phyloP scores from a whole-genome alignment of 1,284 basidiomycete genomes.

The Ustilago crameri region DNA sequence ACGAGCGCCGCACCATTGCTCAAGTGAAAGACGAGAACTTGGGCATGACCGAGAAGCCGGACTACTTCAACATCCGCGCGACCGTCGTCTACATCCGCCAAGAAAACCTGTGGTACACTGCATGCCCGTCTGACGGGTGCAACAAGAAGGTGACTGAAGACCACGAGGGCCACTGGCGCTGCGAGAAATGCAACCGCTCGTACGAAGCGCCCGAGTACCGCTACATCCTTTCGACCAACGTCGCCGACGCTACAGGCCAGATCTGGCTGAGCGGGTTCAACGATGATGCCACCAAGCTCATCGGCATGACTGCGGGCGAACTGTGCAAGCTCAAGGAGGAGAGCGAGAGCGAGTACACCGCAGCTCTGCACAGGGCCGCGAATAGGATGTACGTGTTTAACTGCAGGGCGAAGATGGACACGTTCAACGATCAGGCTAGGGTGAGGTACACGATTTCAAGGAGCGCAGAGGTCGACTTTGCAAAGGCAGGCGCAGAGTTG shows the following conservation, averaged over 20 bases:
- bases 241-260: constrained; percentile 87
- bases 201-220: constrained; percentile 82
- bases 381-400: constrained; percentile 83
- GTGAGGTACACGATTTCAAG: constrained; percentile 64
- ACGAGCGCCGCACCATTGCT: constrained; percentile 75
- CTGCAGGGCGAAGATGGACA: constrained; percentile 79
- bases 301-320: constrained; percentile 81
- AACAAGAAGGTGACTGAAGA: constrained; percentile 89
- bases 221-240: constrained; percentile 90
- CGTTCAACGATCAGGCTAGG: constrained; percentile 61
- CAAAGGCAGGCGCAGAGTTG: constrained; percentile 61
- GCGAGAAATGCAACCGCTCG: constrained; percentile 89
- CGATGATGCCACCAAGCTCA: constrained; percentile 82
- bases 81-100: constrained; percentile 89
- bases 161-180: constrained; percentile 78
- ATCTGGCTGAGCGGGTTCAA: constrained; percentile 97
- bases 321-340: constrained; percentile 78
- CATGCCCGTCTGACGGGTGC: constrained; percentile 83
- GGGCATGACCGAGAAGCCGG: constrained; percentile 81
- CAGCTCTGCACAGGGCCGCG: constrained; percentile 76
- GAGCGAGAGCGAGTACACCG: constrained; percentile 76
- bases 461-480: constrained; percentile 55
- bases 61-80: constrained; percentile 83
- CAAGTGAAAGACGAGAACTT: constrained; percentile 84
- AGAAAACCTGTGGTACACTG: constrained; percentile 89